Evolutionary conservation across 805 yeast species (phyloP).

Genomic region (Grigorovia yakushimaensis): DNA sequence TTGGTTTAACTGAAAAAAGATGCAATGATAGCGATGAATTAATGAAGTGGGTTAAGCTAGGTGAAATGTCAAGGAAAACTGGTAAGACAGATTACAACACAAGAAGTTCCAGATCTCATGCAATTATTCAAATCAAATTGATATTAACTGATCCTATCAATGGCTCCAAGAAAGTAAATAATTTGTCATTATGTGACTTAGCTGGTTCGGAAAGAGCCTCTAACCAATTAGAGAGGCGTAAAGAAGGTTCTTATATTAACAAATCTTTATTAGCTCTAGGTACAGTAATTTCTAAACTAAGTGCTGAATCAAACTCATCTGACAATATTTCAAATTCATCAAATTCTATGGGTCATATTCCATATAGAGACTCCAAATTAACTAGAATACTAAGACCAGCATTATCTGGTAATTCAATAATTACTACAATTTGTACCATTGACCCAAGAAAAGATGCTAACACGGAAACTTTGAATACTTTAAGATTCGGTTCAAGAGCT

Average conservation of each 20-base stretch:
- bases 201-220: conserved; percentile 95
- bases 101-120: conserved; percentile 85
- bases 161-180: conserved; percentile 37
- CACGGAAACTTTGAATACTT: conserved; percentile 78
- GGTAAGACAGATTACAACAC: conserved; percentile 86
- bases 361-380: conserved; percentile 87
- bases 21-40: conserved; percentile 54
- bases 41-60: conserved; percentile 47
- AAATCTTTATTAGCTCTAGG: conserved; percentile 84
- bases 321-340: conserved; percentile 8
- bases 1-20: conserved; percentile 58
- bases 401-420: conserved; percentile 74
- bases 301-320: conserved; percentile 29
- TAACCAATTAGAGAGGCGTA: conserved; percentile 57
- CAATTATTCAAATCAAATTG: conserved; percentile 65
- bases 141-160: conserved; percentile 34
- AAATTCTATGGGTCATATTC: conserved; percentile 47
- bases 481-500: conserved; percentile 89
- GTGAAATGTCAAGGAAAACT: conserved; percentile 68
- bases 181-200: conserved; percentile 81
- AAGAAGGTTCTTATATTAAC: conserved; percentile 90
- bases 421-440: conserved; percentile 79
- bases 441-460: conserved; percentile 50
- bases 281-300: conserved; percentile 79
- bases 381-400: conserved; percentile 90